A percentile compares a stretch with the other conserved stretches of the same genome.
phyloP scores from a whole-genome alignment of 208 protist species.

The Crithidia acanthocephali region DNA sequence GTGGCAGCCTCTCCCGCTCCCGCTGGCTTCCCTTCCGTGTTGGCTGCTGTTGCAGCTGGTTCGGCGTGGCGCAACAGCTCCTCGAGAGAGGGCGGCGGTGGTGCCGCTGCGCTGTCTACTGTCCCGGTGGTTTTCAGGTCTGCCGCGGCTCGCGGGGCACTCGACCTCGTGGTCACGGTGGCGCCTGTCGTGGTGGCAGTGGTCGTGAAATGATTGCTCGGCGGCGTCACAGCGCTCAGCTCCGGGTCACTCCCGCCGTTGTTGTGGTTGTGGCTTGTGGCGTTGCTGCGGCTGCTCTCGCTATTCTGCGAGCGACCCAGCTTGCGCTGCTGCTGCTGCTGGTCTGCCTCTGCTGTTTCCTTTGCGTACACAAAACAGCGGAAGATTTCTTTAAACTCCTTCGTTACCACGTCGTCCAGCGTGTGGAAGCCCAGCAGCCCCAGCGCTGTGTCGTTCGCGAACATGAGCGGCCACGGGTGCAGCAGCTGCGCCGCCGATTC shows the following conservation, averaged over 20 bases:
- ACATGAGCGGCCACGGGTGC: constrained; percentile 25
- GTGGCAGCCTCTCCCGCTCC: not conserved
- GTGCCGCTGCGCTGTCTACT: not conserved
- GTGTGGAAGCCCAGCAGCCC: constrained; percentile 26
- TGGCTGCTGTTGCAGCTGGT: not conserved
- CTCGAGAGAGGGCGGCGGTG: not conserved
- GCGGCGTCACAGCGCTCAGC: not conserved
- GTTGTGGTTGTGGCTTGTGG: not conserved
- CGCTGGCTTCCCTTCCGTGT: too few relatives aligned
- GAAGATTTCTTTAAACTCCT: constrained; percentile 30
- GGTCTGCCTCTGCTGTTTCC: not conserved
- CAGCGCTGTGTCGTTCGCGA: constrained; percentile 32
- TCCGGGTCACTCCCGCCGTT: not conserved
- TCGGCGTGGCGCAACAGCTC: constrained; percentile 3
- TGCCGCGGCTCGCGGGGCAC: not conserved
- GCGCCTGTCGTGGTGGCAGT: not conserved
- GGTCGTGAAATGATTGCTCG: not conserved
- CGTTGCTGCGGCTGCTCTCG: not conserved
- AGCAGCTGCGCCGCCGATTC: constrained; percentile 14
- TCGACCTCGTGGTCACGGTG: not conserved
- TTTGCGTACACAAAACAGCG: constrained; percentile 26
- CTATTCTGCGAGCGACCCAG: not conserved
- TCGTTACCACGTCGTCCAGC: constrained; percentile 18
- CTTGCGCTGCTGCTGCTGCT: constrained; percentile 6
- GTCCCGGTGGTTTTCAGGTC: not conserved